Evolutionary conservation across 495 filamentous ascomycete genomes (phyloP).

Genomic region (Hypoxylon rickii): DNA sequence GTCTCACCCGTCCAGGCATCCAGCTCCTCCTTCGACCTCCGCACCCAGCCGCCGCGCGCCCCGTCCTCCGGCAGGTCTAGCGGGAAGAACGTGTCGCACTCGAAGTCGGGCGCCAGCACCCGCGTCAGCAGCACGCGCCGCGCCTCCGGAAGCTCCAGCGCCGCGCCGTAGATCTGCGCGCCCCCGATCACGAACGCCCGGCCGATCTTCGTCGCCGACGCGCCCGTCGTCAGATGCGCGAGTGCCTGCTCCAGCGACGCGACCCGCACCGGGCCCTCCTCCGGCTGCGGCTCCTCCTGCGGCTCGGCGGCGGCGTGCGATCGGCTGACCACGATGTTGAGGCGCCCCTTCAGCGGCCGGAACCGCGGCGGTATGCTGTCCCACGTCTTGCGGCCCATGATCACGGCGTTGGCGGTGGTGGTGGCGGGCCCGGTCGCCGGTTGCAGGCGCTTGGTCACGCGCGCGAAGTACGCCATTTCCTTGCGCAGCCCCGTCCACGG

Average conservation of each 20-base stretch:
- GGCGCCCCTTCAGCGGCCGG: slow-evolving; percentile 75
- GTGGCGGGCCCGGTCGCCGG: slow-evolving; percentile 1
- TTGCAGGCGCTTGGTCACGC: slow-evolving; percentile 73
- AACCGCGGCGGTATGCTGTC: slow-evolving; percentile 77
- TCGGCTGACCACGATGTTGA: slow-evolving; percentile 79
- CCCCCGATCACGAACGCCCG: slow-evolving; percentile 82
- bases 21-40: slow-evolving; percentile 53
- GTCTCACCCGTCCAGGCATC: slow-evolving; percentile 63
- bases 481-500: slow-evolving; percentile 87
- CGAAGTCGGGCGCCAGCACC: slow-evolving; percentile 63
- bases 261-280: slow-evolving; percentile 36
- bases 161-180: slow-evolving; percentile 76
- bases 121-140: slow-evolving; percentile 67
- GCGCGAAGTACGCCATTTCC: slow-evolving; percentile 94
- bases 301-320: slow-evolving; percentile 15
- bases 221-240: slow-evolving; percentile 31
- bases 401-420: slow-evolving; percentile 70
- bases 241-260: slow-evolving; percentile 64
- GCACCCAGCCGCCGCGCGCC: slow-evolving; percentile 50
- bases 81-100: slow-evolving; percentile 90
- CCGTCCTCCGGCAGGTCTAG: slow-evolving; percentile 55
- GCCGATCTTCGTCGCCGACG: slow-evolving; percentile 32
- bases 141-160: slow-evolving; percentile 57
- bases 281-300: not conserved
- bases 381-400: slow-evolving; percentile 98